Base-by-base conservation (phyloP, 1,139 yeast species). In the Debaryomyces nepalensis region DNA sequence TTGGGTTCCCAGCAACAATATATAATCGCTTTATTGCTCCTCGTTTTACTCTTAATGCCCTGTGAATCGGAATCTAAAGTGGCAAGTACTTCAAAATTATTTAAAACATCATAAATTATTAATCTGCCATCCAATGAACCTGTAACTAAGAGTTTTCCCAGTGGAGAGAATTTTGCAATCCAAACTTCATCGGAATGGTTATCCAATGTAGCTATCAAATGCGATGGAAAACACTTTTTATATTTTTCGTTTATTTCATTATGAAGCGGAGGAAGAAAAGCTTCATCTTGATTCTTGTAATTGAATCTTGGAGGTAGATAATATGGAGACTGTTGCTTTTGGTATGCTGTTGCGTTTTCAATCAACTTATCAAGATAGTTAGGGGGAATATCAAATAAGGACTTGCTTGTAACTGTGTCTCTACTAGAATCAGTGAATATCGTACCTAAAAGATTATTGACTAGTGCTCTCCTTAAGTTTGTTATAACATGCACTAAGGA, bases 121-220 rank as follows among this genome's bases (percentile, higher is more conserved):
- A 89, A 70, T 20, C 75, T 71, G 4, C 82, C 77, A 55, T 88
- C 95, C 15, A 81, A 76, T 8, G 95, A 83, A 0, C 93, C 89
- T 0, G 93, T 79, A 7, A 89, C 96, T 39, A 91, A 66, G 49
- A 70, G 82, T 46, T 72, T 73, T 1, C 97, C 97, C 63, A 78
- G 76, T 31, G 90, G 88, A 3, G 95, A 85, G 57, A 88, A 90
- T 46, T 79, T 79, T 11, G 86, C 72, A 55, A 75, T 84, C 97
- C 97, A 91, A 4, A 88, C 95, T 59, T 91, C 97, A 52, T 85
- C 82, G 0, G 70, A 64, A 56, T 87, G 95, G 40, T 73, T 70
- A 2, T 66, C 57, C 16, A 89, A 58, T 0, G 69, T 64, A 40
- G 61, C 63, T 12, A 69, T 52, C 11, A 64, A 60, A 8, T 27